Percentiles rank a stretch among this genome's conserved stretches.
Conservation (phyloP, 805 yeast species). For the Sugiyamaella smithiae region DNA sequence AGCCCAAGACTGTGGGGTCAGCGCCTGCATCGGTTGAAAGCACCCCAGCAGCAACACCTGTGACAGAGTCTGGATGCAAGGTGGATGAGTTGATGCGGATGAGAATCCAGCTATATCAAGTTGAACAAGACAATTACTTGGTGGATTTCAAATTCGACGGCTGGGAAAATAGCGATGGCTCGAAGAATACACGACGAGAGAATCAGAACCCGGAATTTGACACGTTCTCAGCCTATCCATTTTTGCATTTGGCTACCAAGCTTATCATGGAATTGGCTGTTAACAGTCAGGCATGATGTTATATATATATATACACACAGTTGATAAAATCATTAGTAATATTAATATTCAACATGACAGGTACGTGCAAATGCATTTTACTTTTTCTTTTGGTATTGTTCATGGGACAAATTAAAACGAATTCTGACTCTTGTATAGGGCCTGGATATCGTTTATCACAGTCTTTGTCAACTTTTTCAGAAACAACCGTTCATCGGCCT, state of each 20-base stretch:
- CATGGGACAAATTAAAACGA: neutral
- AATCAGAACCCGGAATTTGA: conserved; percentile 52
- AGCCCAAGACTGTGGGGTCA: neutral
- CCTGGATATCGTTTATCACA: conserved; percentile 22
- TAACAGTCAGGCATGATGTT: conserved; percentile 60
- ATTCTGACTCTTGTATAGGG: conserved; percentile 14
- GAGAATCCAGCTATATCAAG: conserved; percentile 93
- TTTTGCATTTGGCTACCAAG: conserved; percentile 85
- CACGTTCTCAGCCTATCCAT: conserved; percentile 94
- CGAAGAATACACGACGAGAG: conserved; percentile 14
- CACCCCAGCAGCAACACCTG: conserved; percentile 11
- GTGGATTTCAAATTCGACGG: conserved; percentile 98
- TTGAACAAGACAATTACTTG: conserved; percentile 91
- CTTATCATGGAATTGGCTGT: conserved; percentile 96
- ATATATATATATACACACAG: conserved; percentile 2
- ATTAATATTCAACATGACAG: too few species aligned
- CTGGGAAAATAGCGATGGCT: conserved; percentile 58
- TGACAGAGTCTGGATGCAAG: conserved; percentile 17
- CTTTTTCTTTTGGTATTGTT: too few species aligned
- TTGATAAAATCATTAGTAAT: too few species aligned
- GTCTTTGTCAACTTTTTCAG: conserved; percentile 23
- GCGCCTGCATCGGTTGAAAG: conserved; percentile 4
- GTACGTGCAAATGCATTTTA: too few species aligned
- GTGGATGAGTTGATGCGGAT: conserved; percentile 77
- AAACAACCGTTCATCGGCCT: conserved; percentile 26